phyloP scores from a whole-genome alignment of 139 green algal species.

The Marvania coccoides region DNA sequence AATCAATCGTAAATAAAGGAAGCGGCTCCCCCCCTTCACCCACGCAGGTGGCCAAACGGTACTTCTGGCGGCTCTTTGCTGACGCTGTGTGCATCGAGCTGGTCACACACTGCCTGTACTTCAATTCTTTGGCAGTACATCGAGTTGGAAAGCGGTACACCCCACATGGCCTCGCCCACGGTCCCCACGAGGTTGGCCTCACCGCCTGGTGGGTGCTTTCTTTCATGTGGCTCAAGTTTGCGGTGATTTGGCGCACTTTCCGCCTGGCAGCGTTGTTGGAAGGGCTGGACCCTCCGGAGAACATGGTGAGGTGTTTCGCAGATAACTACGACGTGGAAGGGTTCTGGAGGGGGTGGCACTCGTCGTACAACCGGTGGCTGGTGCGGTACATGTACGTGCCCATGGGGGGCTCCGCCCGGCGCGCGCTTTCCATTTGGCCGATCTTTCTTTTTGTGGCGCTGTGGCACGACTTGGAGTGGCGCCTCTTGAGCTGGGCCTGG shows the following conservation, averaged over 20 bases:
- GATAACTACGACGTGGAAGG: conserved; percentile 92
- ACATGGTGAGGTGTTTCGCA: conserved; percentile 88
- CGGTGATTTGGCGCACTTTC: conserved; percentile 74
- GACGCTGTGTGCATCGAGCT: conserved; percentile 62
- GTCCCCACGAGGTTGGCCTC: conserved; percentile 15
- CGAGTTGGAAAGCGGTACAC: conserved; percentile 19
- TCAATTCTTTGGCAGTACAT: conserved; percentile 62
- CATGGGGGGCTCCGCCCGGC: conserved; percentile 59
- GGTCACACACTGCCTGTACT: conserved; percentile 74
- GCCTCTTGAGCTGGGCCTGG: conserved; percentile 74
- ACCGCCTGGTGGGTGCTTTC: conserved; percentile 77
- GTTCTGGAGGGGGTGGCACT: conserved; percentile 90
- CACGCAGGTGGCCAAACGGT: conserved; percentile 8
- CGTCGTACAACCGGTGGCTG: conserved; percentile 89
- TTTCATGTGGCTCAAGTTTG: conserved; percentile 95
- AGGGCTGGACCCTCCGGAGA: conserved; percentile 77
- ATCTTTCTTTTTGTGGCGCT: conserved; percentile 95
- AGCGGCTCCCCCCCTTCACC: neutral
- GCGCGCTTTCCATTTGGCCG: conserved; percentile 68
- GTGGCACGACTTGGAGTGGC: conserved; percentile 91
- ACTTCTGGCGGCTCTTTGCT: conserved; percentile 35
- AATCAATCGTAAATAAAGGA: neutral
- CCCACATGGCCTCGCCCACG: conserved; percentile 14
- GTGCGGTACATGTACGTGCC: conserved; percentile 93
- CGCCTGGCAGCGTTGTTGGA: conserved; percentile 63